These are phyloP conservation scores for Penicillium oxalicum DNA, from an alignment of 2,329 filamentous ascomycete genomes.

Conservation along the genomic window DNA sequence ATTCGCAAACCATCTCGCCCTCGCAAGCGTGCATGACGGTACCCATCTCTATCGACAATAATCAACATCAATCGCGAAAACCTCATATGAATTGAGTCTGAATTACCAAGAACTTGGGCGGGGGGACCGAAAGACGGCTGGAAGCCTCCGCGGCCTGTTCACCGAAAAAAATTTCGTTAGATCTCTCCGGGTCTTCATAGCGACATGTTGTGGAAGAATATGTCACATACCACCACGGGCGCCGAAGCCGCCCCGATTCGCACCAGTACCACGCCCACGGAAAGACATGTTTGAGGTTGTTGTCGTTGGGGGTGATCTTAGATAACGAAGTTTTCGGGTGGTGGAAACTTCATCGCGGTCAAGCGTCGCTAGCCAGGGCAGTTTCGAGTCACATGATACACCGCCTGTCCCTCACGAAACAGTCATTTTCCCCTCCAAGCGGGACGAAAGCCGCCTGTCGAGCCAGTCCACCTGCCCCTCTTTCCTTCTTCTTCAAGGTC, in stretches of 20 bases:
- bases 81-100: slow-evolving; percentile 2
- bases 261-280: slow-evolving; percentile 51
- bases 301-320: slow-evolving; percentile 22
- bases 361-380: slow-evolving; percentile 36
- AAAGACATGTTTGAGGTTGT: slow-evolving; percentile 54
- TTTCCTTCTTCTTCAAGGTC: slow-evolving; percentile 14
- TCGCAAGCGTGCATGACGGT: slow-evolving; percentile 90
- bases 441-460: slow-evolving; percentile 1
- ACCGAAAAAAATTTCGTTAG: slow-evolving; percentile 33
- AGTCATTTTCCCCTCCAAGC: slow-evolving; percentile 20
- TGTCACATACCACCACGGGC: slow-evolving; percentile 38
- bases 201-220: background rate
- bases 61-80: slow-evolving; percentile 25
- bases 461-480: slow-evolving; percentile 9
- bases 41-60: slow-evolving; percentile 66
- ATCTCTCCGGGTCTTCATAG: slow-evolving; percentile 11
- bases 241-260: slow-evolving; percentile 46
- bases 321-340: slow-evolving; percentile 37
- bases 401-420: slow-evolving; percentile 26
- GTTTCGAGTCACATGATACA: slow-evolving; percentile 30
- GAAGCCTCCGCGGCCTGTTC: slow-evolving; percentile 56
- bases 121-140: slow-evolving; percentile 59
- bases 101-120: slow-evolving; percentile 52
- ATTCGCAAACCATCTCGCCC: slow-evolving; percentile 96
- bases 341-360: slow-evolving; percentile 42